Evolutionary conservation across 2,329 filamentous ascomycete genomes (phyloP).

Genomic region (Exophiala sp.): DNA sequence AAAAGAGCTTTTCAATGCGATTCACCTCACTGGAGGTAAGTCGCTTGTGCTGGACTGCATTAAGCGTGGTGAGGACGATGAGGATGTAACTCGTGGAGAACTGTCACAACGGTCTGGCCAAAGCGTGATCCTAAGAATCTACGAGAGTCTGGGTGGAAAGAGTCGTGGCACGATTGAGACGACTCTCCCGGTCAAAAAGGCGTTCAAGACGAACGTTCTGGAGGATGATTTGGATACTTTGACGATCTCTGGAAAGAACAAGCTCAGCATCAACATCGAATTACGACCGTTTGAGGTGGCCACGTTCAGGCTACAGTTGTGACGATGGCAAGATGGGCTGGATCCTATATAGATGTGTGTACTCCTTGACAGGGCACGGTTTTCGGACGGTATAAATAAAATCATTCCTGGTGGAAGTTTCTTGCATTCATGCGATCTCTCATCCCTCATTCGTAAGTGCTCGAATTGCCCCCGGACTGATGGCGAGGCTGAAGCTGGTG

Average conservation of each 20-base stretch:
- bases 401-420: neutral
- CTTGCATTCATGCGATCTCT: too few relatives aligned
- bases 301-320: conserved; percentile 66
- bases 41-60: conserved; percentile 81
- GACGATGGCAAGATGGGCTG: neutral
- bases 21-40: conserved; percentile 63
- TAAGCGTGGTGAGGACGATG: conserved; percentile 89
- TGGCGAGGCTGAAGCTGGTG: neutral
- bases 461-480: neutral
- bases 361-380: neutral
- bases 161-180: conserved; percentile 68
- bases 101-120: conserved; percentile 64
- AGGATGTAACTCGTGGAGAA: conserved; percentile 59
- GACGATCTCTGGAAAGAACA: conserved; percentile 40
- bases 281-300: conserved; percentile 82
- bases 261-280: conserved; percentile 55
- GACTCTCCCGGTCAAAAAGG: conserved; percentile 67
- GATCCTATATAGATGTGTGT: neutral
- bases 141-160: conserved; percentile 82
- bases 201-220: conserved; percentile 78
- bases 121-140: conserved; percentile 80
- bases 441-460: neutral
- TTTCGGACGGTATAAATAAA: neutral
- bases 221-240: conserved; percentile 79
- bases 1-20: conserved; percentile 44